Base-by-base conservation (phyloP, 768 basidiomycete species). In the Phallus indusiatus region DNA sequence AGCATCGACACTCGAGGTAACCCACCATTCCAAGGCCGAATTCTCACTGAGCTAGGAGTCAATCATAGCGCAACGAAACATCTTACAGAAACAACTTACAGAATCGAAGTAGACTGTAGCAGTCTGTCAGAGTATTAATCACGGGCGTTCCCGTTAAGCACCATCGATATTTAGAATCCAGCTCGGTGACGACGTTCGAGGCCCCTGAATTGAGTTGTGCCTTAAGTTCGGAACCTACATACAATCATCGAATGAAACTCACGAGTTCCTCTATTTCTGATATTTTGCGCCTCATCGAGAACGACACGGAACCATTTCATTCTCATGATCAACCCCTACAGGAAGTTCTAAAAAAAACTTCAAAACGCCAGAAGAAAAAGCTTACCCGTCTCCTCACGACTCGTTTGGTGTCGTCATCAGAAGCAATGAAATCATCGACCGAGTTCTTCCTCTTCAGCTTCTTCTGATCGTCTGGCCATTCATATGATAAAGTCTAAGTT, bases 71-170 rank as follows among this genome's bases (percentile, higher is more conserved):
- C 20, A 28, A 17, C 17, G 5, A 28, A 53, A 53, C 6, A 53
- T n/a, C 11, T 2, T 28, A 53, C 17, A 24, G 33, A 17, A n/a
- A 18, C 20, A 14, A 28, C 51, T 56, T 56, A 20, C 71, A 59
- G 70, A 79, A 81, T 10, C 75, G 71, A 20, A 81, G 63, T 7
- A 71, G 67, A 1, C 69, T 65, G 61, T 74, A 88, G 0, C 78
- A 74, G 66, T 88, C 88, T 0, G 68, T 65, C 18, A 88, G 74
- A 12, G 70, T 67, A 64, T 88, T 90, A 56, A 83, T 77, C 61
- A 88, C 81, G 0, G 84, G 83, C 0, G 85, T 86, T 1, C 82
- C 84, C 22, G 84, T 87, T 9, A 88, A 70, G 62, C 78, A 80
- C 88, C 88, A 90, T 42, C 85, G 76, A 66, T 82, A 78, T 17